phyloP scores from a whole-genome alignment of 1,284 basidiomycete species.

The Albatrellus sp. region DNA sequence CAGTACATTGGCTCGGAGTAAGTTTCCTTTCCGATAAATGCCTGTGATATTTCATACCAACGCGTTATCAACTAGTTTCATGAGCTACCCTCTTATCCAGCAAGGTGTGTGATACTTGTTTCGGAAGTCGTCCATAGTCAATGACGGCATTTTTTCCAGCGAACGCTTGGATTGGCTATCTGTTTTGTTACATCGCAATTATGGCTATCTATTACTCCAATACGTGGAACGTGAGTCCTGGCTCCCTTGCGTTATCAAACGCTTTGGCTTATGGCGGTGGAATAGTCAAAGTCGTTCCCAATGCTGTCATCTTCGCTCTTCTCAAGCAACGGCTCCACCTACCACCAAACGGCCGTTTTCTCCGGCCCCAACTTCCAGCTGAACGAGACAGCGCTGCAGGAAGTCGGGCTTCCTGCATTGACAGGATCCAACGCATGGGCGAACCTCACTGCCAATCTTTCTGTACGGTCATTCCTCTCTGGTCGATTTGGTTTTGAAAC shows the following conservation, averaged over 20 bases:
- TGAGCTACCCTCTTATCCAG: constrained; percentile 38
- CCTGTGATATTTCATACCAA: not conserved
- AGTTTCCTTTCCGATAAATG: constrained; percentile 13
- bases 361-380: constrained; percentile 33
- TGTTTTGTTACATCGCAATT: constrained; percentile 40
- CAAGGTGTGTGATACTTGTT: constrained; percentile 27
- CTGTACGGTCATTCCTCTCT: constrained; percentile 21
- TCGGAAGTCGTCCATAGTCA: not conserved
- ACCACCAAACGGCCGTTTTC: constrained; percentile 44
- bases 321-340: constrained; percentile 39
- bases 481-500: not conserved
- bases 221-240: constrained; percentile 35
- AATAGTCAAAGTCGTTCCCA: constrained; percentile 39
- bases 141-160: constrained; percentile 18
- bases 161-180: constrained; percentile 44
- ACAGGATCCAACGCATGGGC: constrained; percentile 48
- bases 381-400: constrained; percentile 41
- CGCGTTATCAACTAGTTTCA: constrained; percentile 19
- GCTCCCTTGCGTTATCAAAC: constrained; percentile 5
- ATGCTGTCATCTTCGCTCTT: constrained; percentile 57
- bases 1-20: constrained; percentile 47
- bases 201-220: constrained; percentile 49
- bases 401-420: constrained; percentile 34
- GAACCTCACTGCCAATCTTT: constrained; percentile 37
- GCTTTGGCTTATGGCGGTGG: not conserved